A percentile compares a stretch with the other conserved stretches of the same genome.
phyloP scores from a whole-genome alignment of 2,329 filamentous ascomycete genomes.

The Cytospora chrysosperma region DNA sequence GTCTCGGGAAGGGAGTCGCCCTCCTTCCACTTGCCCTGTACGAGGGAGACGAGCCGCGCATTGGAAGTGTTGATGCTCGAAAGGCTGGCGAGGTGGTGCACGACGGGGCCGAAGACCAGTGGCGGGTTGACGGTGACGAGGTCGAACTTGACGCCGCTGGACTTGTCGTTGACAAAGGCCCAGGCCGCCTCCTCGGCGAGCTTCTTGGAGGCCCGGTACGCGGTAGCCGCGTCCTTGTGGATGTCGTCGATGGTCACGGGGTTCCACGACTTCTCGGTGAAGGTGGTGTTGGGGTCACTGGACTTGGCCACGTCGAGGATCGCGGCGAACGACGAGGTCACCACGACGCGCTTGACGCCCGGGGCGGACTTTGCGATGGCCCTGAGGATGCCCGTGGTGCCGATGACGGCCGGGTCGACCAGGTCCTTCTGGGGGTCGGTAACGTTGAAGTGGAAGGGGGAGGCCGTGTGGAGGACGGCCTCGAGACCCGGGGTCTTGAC shows the following conservation, averaged over 20 bases:
- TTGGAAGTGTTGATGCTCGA: slow-evolving; percentile 54
- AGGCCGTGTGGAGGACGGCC: slow-evolving; percentile 60
- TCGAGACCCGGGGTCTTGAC: slow-evolving; percentile 50
- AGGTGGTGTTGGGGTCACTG: slow-evolving; percentile 40
- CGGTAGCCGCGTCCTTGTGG: slow-evolving; percentile 38
- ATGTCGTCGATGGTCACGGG: slow-evolving; percentile 48
- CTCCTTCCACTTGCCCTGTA: slow-evolving; percentile 50
- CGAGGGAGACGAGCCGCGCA: slow-evolving; percentile 48
- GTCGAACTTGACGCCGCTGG: slow-evolving; percentile 46
- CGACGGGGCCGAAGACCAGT: slow-evolving; percentile 54
- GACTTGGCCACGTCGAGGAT: slow-evolving; percentile 43
- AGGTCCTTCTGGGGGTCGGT: slow-evolving; percentile 53
- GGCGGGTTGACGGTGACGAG: slow-evolving; percentile 56
- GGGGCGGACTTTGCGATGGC: slow-evolving; percentile 61
- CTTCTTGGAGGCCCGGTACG: slow-evolving; percentile 55
- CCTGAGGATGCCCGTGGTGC: slow-evolving; percentile 68
- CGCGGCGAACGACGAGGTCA: slow-evolving; percentile 57
- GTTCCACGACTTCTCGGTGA: slow-evolving; percentile 54
- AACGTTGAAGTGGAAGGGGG: slow-evolving; percentile 56
- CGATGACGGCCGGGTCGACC: slow-evolving; percentile 57
- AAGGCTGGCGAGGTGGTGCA: slow-evolving; percentile 46
- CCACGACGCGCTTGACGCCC: slow-evolving; percentile 67
- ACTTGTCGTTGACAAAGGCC: slow-evolving; percentile 44
- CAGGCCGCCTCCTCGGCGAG: slow-evolving; percentile 53
- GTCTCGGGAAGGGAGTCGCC: slow-evolving; percentile 39